Evolutionary conservation across 768 basidiomycete species (phyloP).

Genomic region (Tubosaeta sp.): DNA sequence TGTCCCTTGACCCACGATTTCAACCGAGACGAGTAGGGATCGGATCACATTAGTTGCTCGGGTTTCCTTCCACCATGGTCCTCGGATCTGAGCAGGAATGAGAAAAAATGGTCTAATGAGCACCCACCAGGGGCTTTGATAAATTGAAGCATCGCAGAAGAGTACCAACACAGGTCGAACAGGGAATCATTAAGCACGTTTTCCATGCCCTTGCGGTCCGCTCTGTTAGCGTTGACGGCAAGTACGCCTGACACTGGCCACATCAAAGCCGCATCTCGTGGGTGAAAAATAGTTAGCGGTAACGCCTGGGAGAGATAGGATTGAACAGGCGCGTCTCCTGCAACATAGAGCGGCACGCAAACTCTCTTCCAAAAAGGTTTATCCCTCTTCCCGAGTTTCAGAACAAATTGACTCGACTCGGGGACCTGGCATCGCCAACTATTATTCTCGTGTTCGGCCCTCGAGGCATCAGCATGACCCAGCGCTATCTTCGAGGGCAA

Average conservation of each 20-base stretch:
- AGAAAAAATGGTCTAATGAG: background rate
- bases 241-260: background rate
- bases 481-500: background rate
- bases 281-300: background rate
- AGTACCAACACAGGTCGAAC: background rate
- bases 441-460: background rate
- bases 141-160: background rate
- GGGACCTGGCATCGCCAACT: background rate
- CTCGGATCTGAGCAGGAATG: constrained; percentile 2
- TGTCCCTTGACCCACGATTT: background rate
- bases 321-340: background rate
- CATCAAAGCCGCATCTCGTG: background rate
- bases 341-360: background rate
- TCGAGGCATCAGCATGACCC: constrained; percentile 4
- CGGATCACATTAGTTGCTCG: background rate
- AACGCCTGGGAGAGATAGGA: background rate
- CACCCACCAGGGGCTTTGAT: background rate
- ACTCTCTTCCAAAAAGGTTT: constrained; percentile 1
- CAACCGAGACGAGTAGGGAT: background rate
- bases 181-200: background rate
- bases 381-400: background rate
- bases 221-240: background rate
- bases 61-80: background rate
- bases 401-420: background rate
- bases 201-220: background rate